These are phyloP conservation scores for Corylus americana DNA, from an alignment of 306 rosid genomes.

Conservation along the genomic window DNA sequence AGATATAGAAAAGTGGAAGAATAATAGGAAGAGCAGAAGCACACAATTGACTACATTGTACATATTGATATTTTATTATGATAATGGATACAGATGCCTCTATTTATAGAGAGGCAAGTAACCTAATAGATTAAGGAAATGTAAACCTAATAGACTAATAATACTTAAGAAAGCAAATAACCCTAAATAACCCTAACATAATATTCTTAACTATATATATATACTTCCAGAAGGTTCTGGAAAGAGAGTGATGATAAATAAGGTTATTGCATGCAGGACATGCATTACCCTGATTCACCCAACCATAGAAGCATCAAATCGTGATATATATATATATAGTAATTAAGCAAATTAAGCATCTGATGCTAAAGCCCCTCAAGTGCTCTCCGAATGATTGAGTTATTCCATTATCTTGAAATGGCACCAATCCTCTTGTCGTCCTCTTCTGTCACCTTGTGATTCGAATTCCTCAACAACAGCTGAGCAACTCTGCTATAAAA, in stretches of 20 bases:
- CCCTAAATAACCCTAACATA: no score
- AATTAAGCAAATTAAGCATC: conserved; percentile 26
- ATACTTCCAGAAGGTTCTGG: not conserved
- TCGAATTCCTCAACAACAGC: conserved; percentile 28
- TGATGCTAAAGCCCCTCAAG: conserved; percentile 25
- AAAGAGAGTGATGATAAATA: not conserved
- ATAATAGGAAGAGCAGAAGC: no score
- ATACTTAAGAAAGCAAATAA: no score
- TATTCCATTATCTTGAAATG: conserved; percentile 18
- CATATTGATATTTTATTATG: no score
- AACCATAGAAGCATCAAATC: not conserved
- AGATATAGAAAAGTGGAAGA: no score
- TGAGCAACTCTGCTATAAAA: conserved; percentile 24
- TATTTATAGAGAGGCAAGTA: no score
- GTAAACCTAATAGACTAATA: no score
- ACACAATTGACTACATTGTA: no score
- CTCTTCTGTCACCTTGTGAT: conserved; percentile 13
- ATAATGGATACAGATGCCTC: no score
- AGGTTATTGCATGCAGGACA: not conserved
- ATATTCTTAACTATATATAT: no score
- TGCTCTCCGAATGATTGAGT: conserved; percentile 1
- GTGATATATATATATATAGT: not conserved
- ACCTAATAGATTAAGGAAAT: no score
- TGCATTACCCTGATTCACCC: no score
- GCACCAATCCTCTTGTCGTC: conserved; percentile 16